Conservation (phyloP, 345 rosid genomes). For the Passiflora organensis region DNA sequence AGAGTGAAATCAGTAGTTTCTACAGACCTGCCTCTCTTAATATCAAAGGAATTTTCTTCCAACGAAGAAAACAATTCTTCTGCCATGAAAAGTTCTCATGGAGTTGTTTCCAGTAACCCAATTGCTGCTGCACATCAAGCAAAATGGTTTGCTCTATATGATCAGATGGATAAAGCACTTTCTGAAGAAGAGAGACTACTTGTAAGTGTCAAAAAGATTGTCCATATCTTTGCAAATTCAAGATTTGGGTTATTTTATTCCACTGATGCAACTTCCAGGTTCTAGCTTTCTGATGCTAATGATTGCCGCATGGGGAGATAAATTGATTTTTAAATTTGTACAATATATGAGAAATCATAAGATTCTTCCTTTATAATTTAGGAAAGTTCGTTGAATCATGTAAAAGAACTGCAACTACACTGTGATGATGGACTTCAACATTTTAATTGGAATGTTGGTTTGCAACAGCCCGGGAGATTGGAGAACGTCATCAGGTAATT, state of each 20-base stretch:
- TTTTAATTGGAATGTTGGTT: conserved; percentile 3
- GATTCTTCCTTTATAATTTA: conserved; percentile 16
- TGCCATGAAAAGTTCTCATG: conserved; percentile 23
- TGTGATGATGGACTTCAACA: conserved; percentile 69
- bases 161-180: conserved; percentile 72
- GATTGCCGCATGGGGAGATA: no score
- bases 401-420: conserved; percentile 67
- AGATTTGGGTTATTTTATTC: neutral
- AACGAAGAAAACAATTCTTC: conserved; percentile 36
- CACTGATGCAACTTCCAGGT: no score
- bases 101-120: conserved; percentile 27
- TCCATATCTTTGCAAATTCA: neutral
- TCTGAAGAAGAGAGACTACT: conserved; percentile 76
- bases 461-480: neutral
- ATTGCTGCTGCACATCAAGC: conserved; percentile 46
- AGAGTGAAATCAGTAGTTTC: conserved; percentile 67
- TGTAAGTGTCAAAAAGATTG: conserved; percentile 39
- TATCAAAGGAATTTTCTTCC: conserved; percentile 62
- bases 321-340: no score
- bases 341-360: no score
- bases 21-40: conserved; percentile 71
- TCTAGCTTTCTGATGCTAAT: no score
- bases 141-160: conserved; percentile 65
- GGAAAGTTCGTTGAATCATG: conserved; percentile 73
- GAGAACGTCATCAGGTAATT: conserved; percentile 42